Base-by-base conservation (phyloP, 2,329 filamentous ascomycete genomes). In the Monosporascus sp. region DNA sequence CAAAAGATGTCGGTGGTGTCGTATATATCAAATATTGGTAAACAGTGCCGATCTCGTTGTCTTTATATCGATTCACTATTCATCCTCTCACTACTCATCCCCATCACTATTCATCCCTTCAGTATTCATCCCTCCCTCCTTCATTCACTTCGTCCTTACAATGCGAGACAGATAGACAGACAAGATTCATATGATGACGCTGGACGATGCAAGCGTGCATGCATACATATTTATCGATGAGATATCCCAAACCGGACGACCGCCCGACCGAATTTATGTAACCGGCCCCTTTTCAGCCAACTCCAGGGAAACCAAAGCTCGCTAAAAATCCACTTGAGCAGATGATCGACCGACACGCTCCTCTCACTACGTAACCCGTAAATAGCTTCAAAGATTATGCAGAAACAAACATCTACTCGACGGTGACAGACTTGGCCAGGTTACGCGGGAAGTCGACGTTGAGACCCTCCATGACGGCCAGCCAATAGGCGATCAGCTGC, bases 381-480 rank as follows among this genome's bases (percentile, higher is more conserved):
- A 37, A 53, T 46, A 55, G 44, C 27, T 48, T 47, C 45, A 51
- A 37, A 27, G 31, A 47, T 54, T 43, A 52, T 58, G 55, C 53
- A 54, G 20, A 43, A 6, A 50, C 41, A 43, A 37, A 52, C 54
- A 51, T 68, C 80, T 93, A 99, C 84, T 99, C 94, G 63, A 99
- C 94, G 59, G 94, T 99, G 60, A 99, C 94, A 59, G 91, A 96
- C 85, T 99, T 99, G 72, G 94, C 94, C 76, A 99, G 77, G 80
- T 99, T 99, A 68, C 94, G 88, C 54, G 94, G 94, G 84, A 97
- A 97, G 72, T 99, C 94, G 55, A 99, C 94, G 71, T 99, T 97
- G 62, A 97, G 80, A 50, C 92, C 93, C 78, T 96, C 94, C 62
- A 88, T 88, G 65, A 99, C 93, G 51, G 94, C 94, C 60, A 99